These are phyloP conservation scores for Colletotrichum australisinense DNA, from an alignment of 2,329 filamentous ascomycete genomes.

Conservation along the genomic window DNA sequence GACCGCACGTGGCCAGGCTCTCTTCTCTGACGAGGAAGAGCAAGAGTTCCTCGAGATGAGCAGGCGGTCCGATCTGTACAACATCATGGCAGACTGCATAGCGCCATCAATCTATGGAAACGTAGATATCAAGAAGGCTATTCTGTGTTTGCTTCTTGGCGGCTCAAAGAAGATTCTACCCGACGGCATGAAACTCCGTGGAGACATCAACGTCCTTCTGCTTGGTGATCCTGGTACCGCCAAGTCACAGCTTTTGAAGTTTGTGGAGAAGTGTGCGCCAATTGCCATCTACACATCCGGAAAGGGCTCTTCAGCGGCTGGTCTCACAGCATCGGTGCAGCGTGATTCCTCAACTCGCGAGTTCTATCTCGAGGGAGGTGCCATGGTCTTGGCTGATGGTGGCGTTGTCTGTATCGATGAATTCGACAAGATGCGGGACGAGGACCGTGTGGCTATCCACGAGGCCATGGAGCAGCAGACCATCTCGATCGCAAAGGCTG, in stretches of 20 bases:
- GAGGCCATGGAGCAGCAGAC: slow-evolving; percentile 99
- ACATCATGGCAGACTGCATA: slow-evolving; percentile 89
- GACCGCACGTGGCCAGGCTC: slow-evolving; percentile 83
- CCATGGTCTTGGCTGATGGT: slow-evolving; percentile 97
- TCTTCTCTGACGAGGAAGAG: slow-evolving; percentile 95
- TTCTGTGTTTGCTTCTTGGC: slow-evolving; percentile 91
- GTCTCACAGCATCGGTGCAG: slow-evolving; percentile 97
- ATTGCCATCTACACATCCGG: slow-evolving; percentile 99
- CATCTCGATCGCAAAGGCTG: slow-evolving; percentile 98
- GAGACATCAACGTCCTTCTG: slow-evolving; percentile 96
- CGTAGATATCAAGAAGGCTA: slow-evolving; percentile 95
- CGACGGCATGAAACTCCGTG: slow-evolving; percentile 96
- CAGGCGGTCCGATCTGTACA: slow-evolving; percentile 90
- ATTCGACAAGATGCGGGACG: slow-evolving; percentile 99
- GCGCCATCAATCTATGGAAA: slow-evolving; percentile 98
- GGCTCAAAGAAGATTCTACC: slow-evolving; percentile 98
- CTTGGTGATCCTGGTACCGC: slow-evolving; percentile 98
- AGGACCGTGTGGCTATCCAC: slow-evolving; percentile 97
- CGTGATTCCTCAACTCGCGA: slow-evolving; percentile 91
- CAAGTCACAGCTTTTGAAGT: slow-evolving; percentile 97
- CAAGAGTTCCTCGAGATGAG: slow-evolving; percentile 96
- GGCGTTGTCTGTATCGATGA: slow-evolving; percentile 99
- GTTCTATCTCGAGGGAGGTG: slow-evolving; percentile 97
- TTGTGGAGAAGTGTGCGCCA: slow-evolving; percentile 94
- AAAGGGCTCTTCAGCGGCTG: slow-evolving; percentile 96